phyloP scores from a whole-genome alignment of 176 grass and related monocot genomes.

The Hordeum marinum region DNA sequence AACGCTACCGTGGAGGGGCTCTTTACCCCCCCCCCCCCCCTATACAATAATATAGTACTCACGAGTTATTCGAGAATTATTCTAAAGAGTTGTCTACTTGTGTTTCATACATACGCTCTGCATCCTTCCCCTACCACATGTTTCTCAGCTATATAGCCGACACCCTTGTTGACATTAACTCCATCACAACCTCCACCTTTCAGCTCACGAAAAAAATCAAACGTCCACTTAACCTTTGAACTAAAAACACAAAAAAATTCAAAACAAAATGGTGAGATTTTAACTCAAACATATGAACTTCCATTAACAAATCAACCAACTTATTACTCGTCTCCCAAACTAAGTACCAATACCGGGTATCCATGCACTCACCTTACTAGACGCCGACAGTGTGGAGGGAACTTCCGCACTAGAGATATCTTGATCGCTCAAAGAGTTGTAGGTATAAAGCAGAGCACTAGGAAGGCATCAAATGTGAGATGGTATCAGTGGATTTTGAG shows the following conservation, averaged over 20 bases:
- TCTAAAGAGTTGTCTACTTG: not conserved
- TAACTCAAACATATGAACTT: not conserved
- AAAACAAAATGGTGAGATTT: not conserved
- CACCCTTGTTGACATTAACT: not conserved
- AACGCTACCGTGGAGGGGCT: too few species aligned
- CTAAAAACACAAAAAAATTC: not conserved
- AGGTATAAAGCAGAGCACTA: not conserved
- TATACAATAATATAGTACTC: too few species aligned
- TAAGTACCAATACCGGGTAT: not conserved
- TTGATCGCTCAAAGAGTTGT: not conserved
- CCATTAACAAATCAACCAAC: not conserved
- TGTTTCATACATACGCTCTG: too few species aligned
- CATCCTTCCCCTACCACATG: not conserved
- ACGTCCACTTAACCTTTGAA: not conserved
- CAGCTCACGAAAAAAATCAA: not conserved
- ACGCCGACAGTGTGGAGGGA: fast-evolving
- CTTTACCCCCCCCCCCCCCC: too few species aligned
- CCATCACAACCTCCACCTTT: not conserved
- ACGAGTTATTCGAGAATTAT: too few species aligned
- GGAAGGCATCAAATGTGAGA: not conserved
- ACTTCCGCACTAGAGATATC: not conserved
- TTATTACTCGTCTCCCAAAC: not conserved
- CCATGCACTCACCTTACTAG: not conserved
- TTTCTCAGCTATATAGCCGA: not conserved
- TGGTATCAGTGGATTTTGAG: not conserved